These are phyloP conservation scores for Xylogone sp. DNA, from an alignment of 2,329 filamentous ascomycete species.

Conservation along the genomic window DNA sequence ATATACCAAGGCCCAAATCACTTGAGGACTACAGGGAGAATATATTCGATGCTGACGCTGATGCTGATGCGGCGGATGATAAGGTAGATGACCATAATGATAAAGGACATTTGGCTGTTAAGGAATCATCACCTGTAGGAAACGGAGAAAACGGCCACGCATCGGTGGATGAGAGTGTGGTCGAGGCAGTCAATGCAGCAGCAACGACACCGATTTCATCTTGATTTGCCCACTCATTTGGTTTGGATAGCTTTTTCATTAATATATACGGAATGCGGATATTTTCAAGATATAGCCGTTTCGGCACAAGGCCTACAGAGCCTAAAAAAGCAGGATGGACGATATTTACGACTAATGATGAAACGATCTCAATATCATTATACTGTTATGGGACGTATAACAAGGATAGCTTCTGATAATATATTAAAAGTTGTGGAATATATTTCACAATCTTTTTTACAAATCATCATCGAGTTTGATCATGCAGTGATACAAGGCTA, in stretches of 20 bases:
- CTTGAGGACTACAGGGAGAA: conserved; percentile 25
- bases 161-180: conserved; percentile 9
- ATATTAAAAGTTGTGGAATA: neutral
- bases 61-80: neutral
- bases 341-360: neutral
- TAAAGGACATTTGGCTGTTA: conserved; percentile 9
- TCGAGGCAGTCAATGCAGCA: conserved; percentile 19
- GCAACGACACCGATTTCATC: conserved; percentile 18
- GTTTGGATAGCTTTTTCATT: too few species aligned
- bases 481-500: too few species aligned
- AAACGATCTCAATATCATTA: neutral
- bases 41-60: conserved; percentile 27
- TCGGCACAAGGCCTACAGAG: too few species aligned
- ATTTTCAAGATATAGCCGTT: too few species aligned
- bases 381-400: neutral
- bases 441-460: neutral
- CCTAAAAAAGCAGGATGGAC: neutral
- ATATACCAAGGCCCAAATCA: conserved; percentile 17
- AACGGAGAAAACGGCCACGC: conserved; percentile 6
- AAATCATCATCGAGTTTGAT: too few species aligned
- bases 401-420: neutral
- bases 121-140: neutral
- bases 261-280: too few species aligned
- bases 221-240: neutral
- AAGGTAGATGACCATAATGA: conserved; percentile 1